Percentiles rank a stretch among this genome's conserved stretches.
Conservation (phyloP, 306 rosid genomes). For the Cucumis sativus region DNA sequence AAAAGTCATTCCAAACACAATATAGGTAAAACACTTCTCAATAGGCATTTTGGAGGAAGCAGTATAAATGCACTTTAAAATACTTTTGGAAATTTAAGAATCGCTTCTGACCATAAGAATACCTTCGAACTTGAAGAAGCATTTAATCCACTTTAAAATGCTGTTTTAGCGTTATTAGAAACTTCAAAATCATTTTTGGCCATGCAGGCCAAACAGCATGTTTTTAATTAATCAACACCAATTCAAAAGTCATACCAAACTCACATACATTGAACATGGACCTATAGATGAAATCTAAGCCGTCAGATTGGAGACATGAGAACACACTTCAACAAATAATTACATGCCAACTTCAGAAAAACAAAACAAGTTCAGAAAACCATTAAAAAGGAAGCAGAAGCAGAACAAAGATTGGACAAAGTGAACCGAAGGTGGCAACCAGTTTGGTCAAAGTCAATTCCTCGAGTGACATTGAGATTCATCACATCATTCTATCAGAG, state of each 20-base stretch:
- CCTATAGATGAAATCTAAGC: neutral
- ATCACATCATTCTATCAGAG: neutral
- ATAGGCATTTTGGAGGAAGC: neutral
- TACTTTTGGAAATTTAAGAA: neutral
- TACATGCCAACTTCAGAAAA: neutral
- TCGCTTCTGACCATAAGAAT: neutral
- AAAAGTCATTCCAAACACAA: neutral
- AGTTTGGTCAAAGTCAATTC: neutral
- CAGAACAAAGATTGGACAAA: neutral
- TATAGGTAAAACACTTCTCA: neutral
- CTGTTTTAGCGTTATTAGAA: neutral
- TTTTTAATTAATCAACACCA: neutral
- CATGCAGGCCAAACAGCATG: neutral
- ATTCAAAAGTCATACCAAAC: neutral
- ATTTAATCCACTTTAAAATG: neutral
- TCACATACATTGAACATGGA: neutral
- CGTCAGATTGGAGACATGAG: neutral
- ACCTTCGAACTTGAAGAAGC: neutral
- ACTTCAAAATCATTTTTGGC: neutral
- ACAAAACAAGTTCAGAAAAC: neutral
- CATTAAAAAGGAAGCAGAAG: neutral
- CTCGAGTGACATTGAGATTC: neutral
- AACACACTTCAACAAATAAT: neutral
- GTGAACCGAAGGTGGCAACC: neutral
- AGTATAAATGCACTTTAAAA: neutral